These are phyloP conservation scores for Fusarium nematophilum DNA, from an alignment of 2,329 filamentous ascomycete genomes.

Conservation along the genomic window DNA sequence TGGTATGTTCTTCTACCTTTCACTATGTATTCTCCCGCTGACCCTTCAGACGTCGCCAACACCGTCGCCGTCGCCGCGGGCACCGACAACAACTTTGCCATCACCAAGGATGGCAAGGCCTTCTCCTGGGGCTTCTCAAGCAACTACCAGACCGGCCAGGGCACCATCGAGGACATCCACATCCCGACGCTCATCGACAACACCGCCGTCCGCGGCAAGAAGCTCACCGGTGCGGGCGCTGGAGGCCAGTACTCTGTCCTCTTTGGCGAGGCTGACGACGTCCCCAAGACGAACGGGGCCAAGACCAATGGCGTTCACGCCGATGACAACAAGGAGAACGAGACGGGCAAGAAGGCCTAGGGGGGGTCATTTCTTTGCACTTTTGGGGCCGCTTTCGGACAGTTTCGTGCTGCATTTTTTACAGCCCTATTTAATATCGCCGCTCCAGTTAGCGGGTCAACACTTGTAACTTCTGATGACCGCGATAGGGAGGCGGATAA, in stretches of 20 bases:
- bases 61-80: constrained; percentile 69
- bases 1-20: constrained; percentile 52
- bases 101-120: constrained; percentile 76
- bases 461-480: constrained; percentile 30
- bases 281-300: constrained; percentile 47
- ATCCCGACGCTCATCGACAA: constrained; percentile 86
- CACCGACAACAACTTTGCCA: constrained; percentile 79
- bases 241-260: constrained; percentile 85
- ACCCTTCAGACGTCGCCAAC: constrained; percentile 56
- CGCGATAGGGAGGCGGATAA: constrained; percentile 7
- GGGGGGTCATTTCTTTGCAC: neutral
- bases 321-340: constrained; percentile 30
- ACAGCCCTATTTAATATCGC: constrained; percentile 29
- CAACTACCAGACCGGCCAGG: constrained; percentile 83
- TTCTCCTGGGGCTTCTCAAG: constrained; percentile 85
- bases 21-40: too few relatives aligned
- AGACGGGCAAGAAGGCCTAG: constrained; percentile 21
- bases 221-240: constrained; percentile 82
- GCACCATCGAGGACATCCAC: constrained; percentile 81
- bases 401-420: constrained; percentile 11
- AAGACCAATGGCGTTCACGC: constrained; percentile 36
- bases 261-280: constrained; percentile 55
- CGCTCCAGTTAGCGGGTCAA: constrained; percentile 18
- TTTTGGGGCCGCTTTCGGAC: constrained; percentile 1
- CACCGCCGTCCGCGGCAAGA: constrained; percentile 79